Evolutionary conservation across 2,329 filamentous ascomycete species (phyloP).

Genomic region (Aspergillus novoparasiticus): DNA sequence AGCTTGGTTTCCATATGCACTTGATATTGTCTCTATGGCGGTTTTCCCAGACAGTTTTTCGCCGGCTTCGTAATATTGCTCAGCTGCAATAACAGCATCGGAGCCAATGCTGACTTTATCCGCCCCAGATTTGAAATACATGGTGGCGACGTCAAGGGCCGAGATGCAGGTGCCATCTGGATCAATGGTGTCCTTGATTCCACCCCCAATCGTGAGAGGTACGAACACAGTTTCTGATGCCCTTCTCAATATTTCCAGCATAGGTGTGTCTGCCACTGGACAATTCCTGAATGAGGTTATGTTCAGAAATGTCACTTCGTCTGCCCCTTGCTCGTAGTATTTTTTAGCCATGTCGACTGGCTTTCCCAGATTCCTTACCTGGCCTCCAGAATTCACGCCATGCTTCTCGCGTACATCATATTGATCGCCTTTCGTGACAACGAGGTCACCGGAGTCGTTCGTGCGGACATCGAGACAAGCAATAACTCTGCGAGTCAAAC

Average conservation of each 20-base stretch:
- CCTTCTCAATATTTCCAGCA: constrained; percentile 88
- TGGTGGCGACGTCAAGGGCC: constrained; percentile 86
- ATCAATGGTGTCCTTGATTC: constrained; percentile 90
- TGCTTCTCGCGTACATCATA: constrained; percentile 96
- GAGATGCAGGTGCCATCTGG: constrained; percentile 83
- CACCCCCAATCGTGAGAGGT: constrained; percentile 90
- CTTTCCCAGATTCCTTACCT: constrained; percentile 92
- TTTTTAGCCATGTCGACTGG: constrained; percentile 90
- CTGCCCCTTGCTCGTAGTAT: constrained; percentile 95
- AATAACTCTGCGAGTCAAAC: constrained; percentile 89
- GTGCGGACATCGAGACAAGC: constrained; percentile 94
- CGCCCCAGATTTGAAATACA: constrained; percentile 96
- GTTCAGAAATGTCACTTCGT: constrained; percentile 97
- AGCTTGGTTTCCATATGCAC: constrained; percentile 92
- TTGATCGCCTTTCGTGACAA: constrained; percentile 97
- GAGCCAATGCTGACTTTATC: constrained; percentile 98
- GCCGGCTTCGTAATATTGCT: constrained; percentile 79
- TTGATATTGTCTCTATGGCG: constrained; percentile 92
- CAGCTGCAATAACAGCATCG: constrained; percentile 89
- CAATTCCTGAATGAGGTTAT: constrained; percentile 98
- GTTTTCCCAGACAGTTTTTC: constrained; percentile 75
- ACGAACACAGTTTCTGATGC: constrained; percentile 94
- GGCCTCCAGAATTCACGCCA: constrained; percentile 54
- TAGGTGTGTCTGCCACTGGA: constrained; percentile 86
- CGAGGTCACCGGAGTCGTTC: constrained; percentile 91